Evolutionary conservation across 1,284 basidiomycete genomes (phyloP), one percentile per base, ranked within the genome.

Genomic region (Malassezia arunalokei): DNA sequence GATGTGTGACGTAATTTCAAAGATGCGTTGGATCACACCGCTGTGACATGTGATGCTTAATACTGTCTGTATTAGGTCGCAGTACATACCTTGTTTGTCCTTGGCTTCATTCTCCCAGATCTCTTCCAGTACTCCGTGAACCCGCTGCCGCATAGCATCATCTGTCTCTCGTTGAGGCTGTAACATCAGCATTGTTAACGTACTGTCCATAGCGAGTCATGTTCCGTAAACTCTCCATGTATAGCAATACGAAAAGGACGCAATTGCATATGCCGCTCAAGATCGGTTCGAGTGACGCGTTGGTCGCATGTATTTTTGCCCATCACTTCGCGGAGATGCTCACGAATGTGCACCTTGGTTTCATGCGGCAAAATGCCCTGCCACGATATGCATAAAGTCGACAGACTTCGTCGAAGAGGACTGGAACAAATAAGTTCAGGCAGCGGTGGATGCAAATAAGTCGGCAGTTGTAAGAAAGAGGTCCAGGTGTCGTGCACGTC

Each of bases 191-290:
- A 17, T 20, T 7, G 24, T 20, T 8, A 0, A 44, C 49, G 15
- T 40, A 50, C 49, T 15, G 31, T 45, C 49, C 50, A 52, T 32
- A 52, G 6, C n/a, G 11, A 7, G 33, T 52, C 50, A n/a, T 47
- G 39, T 15, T 52, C 50, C 4, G 31, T 20, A 24, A 24, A 24
- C 2, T 24, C 20, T 4, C 20, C 20, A 24, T 24, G 20, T 24
- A 24, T 24, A 24, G 20, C 20, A 24, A 24, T 24, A 24, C 20
- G 20, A 4, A 24, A 24, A 24, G 20, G 20, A 24, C 4, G 20
- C 2, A 24, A 24, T 24, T 24, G 20, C 20, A 24, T 24, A 24
- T 24, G 20, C 20, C 20, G 20, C 20, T 24, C 20, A 24, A 24
- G 20, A 24, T 24, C 20, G 20, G 20, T 24, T 24, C 20, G 20